Conservation (phyloP, 495 filamentous ascomycete species). For the Xylaria venustula region DNA sequence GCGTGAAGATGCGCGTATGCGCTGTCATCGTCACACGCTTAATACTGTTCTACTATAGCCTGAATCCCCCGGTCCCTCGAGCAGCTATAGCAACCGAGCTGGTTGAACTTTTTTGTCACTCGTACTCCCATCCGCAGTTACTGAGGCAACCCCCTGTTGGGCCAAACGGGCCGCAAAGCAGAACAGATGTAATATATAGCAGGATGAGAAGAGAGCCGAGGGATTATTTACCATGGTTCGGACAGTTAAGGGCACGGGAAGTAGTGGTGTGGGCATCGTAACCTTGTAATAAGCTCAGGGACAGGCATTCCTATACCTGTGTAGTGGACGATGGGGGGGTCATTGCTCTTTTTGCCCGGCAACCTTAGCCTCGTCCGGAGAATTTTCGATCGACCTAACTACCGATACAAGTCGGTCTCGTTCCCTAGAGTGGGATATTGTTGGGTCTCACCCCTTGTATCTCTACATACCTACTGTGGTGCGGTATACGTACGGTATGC, state of each 20-base stretch:
- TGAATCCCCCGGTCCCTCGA: constrained; percentile 26
- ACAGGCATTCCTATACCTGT: neutral
- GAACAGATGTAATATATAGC: neutral
- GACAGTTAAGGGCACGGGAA: constrained; percentile 11
- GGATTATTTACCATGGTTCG: constrained; percentile 4
- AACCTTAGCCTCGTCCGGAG: constrained; percentile 6
- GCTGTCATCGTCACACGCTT: constrained; percentile 36
- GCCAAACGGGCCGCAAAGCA: constrained; percentile 10
- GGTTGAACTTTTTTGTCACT: constrained; percentile 13
- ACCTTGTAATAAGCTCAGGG: constrained; percentile 2
- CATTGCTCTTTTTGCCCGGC: neutral
- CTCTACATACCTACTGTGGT: neutral
- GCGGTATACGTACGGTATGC: neutral
- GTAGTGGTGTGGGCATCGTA: neutral
- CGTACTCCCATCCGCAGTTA: constrained; percentile 7
- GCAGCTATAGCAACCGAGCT: constrained; percentile 21
- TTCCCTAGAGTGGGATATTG: neutral
- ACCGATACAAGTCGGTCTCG: constrained; percentile 1
- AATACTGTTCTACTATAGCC: constrained; percentile 32
- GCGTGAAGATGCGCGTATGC: constrained; percentile 25
- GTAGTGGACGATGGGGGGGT: neutral
- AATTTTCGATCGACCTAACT: constrained; percentile 14
- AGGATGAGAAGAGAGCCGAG: neutral
- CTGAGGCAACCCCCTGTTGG: neutral
- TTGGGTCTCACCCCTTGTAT: neutral